phyloP scores from a whole-genome alignment of 257 asterid genomes.

The Misopates orontium region DNA sequence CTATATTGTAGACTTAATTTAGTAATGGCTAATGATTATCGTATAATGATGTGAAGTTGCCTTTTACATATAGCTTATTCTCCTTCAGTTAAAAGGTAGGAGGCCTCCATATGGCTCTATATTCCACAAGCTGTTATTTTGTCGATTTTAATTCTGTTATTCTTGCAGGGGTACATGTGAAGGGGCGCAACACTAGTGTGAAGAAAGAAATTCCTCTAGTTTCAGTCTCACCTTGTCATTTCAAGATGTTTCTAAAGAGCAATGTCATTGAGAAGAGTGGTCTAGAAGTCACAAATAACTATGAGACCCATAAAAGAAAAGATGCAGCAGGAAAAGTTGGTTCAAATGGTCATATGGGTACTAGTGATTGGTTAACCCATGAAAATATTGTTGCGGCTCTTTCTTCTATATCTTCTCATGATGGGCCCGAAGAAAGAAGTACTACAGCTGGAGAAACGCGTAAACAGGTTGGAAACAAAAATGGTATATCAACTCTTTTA shows the following conservation, averaged over 20 bases:
- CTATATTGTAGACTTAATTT: background rate
- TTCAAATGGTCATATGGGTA: constrained; percentile 56
- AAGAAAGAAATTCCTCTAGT: constrained; percentile 56
- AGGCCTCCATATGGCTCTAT: background rate
- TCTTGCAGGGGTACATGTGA: constrained; percentile 77
- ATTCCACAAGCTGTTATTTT: background rate
- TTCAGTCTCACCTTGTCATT: constrained; percentile 76
- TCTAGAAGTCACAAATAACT: constrained; percentile 41
- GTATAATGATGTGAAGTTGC: background rate
- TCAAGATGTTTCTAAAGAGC: constrained; percentile 49
- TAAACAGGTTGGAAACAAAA: constrained; percentile 42
- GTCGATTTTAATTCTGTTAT: constrained; percentile 27
- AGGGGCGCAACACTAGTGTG: constrained; percentile 38
- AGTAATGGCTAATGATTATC: background rate
- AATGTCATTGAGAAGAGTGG: constrained; percentile 43
- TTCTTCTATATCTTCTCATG: constrained; percentile 47
- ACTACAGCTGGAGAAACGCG: constrained; percentile 38
- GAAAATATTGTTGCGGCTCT: constrained; percentile 58
- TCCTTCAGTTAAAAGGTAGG: background rate
- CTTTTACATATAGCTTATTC: background rate
- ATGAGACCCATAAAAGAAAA: constrained; percentile 39
- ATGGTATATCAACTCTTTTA: constrained; percentile 56
- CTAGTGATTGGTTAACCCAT: constrained; percentile 68
- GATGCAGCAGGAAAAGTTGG: constrained; percentile 32
- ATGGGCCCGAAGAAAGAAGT: constrained; percentile 36